phyloP scores from a whole-genome alignment of 163 green algal genomes.

The Scenedesmus sp. region DNA sequence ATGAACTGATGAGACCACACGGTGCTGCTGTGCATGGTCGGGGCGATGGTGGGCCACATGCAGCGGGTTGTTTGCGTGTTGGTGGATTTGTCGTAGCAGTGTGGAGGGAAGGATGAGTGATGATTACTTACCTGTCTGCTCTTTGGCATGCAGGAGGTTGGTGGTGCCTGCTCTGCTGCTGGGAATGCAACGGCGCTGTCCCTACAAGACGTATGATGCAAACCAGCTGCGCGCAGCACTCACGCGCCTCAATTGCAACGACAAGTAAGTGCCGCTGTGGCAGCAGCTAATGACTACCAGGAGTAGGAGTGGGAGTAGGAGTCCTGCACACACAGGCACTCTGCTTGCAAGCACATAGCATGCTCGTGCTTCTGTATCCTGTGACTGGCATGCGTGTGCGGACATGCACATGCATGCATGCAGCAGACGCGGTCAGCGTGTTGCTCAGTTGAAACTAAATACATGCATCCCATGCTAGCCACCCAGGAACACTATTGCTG shows the following conservation, averaged over 20 bases:
- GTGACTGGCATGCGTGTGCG: neutral
- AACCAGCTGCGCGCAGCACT: conserved; percentile 76
- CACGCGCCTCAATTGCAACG: conserved; percentile 57
- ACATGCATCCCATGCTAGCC: neutral
- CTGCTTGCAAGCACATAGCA: neutral
- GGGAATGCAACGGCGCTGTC: conserved; percentile 57
- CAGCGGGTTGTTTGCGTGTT: neutral
- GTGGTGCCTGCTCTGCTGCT: conserved; percentile 23
- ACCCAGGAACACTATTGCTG: neutral
- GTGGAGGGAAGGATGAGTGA: neutral
- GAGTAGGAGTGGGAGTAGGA: no score
- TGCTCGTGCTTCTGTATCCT: neutral
- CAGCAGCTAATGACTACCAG: neutral
- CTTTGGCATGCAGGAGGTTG: conserved; percentile 36
- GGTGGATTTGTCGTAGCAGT: neutral
- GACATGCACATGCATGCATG: neutral
- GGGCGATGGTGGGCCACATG: neutral
- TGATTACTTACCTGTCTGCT: neutral
- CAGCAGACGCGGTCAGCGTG: neutral
- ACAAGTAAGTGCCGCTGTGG: conserved; percentile 24
- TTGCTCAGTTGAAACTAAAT: neutral
- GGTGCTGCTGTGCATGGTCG: neutral
- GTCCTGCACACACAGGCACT: neutral
- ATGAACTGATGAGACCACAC: neutral
- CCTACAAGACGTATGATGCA: conserved; percentile 65